A percentile compares a stretch with the other conserved stretches of the same genome.
These are phyloP conservation scores for Sistotremastrum niveocremeum DNA, from an alignment of 768 basidiomycete species.

Conservation along the genomic window DNA sequence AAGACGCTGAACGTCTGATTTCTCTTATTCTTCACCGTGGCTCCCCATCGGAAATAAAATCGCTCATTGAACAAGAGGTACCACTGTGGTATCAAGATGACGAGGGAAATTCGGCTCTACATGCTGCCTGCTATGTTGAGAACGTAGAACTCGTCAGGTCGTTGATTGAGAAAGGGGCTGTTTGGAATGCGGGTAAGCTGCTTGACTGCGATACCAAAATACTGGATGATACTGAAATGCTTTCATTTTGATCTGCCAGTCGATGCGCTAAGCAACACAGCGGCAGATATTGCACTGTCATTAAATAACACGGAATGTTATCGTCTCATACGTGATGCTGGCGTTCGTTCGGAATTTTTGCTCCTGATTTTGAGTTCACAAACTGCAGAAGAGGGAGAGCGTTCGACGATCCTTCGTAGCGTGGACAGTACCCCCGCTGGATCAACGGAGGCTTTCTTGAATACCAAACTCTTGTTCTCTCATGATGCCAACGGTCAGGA, in stretches of 20 bases:
- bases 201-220: slow-evolving; percentile 5
- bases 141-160: slow-evolving; percentile 47
- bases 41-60: slow-evolving; percentile 21
- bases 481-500: slow-evolving; percentile 67
- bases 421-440: slow-evolving; percentile 43
- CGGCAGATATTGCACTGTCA: slow-evolving; percentile 83
- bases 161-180: slow-evolving; percentile 68
- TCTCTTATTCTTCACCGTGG: no score
- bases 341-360: slow-evolving; percentile 79
- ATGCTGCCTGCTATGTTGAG: slow-evolving; percentile 72
- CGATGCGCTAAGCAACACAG: slow-evolving; percentile 67
- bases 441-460: slow-evolving; percentile 57
- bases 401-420: slow-evolving; percentile 28
- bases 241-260: slow-evolving; percentile 26
- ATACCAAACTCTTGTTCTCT: slow-evolving; percentile 53
- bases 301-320: slow-evolving; percentile 69
- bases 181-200: slow-evolving; percentile 76
- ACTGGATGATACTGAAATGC: background rate
- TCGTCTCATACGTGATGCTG: slow-evolving; percentile 75
- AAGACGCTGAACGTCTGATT: no score
- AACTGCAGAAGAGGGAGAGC: slow-evolving; percentile 13
- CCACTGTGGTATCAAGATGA: slow-evolving; percentile 87
- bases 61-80: slow-evolving; percentile 49
- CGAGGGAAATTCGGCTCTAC: slow-evolving; percentile 66
- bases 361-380: slow-evolving; percentile 46